Percentiles rank a stretch among this genome's conserved stretches.
phyloP scores from a whole-genome alignment of 1,139 yeast genomes.

The Lodderomyces orthopsilosis region DNA sequence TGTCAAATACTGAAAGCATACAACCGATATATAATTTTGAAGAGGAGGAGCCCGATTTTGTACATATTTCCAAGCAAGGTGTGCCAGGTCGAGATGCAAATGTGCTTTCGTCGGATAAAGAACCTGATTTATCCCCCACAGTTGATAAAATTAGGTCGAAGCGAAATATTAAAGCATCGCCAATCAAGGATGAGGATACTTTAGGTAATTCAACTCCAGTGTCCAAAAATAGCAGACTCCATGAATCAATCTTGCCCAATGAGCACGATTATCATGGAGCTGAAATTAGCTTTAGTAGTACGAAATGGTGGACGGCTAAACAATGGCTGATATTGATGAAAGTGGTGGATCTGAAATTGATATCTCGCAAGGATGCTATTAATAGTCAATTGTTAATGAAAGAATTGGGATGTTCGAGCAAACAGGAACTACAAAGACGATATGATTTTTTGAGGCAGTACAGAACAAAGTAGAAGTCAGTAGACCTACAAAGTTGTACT shows the following conservation, averaged over 20 bases:
- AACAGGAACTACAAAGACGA: constrained; percentile 22
- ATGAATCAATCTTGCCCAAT: background rate
- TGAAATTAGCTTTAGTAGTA: background rate
- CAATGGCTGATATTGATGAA: constrained; percentile 26
- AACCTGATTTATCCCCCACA: background rate
- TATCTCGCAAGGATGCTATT: constrained; percentile 22
- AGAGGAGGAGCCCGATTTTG: constrained; percentile 8
- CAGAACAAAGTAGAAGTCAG: background rate
- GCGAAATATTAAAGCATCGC: background rate
- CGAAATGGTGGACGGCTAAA: constrained; percentile 20
- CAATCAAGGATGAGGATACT: background rate
- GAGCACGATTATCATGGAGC: background rate
- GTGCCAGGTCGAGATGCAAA: background rate
- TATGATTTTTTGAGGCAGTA: constrained; percentile 23
- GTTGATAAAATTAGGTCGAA: no score
- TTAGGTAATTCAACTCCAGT: constrained; percentile 4
- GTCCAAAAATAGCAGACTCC: background rate
- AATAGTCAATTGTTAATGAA: constrained; percentile 21
- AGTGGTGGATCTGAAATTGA: constrained; percentile 18
- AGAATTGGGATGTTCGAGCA: constrained; percentile 19
- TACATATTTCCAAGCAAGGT: background rate
- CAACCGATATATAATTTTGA: background rate
- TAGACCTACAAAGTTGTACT: background rate
- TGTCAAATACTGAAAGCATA: background rate
- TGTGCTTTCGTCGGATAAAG: background rate